These are phyloP conservation scores for Pythium dissotocum DNA, from an alignment of 352 stramenopile genomes.

Conservation along the genomic window DNA sequence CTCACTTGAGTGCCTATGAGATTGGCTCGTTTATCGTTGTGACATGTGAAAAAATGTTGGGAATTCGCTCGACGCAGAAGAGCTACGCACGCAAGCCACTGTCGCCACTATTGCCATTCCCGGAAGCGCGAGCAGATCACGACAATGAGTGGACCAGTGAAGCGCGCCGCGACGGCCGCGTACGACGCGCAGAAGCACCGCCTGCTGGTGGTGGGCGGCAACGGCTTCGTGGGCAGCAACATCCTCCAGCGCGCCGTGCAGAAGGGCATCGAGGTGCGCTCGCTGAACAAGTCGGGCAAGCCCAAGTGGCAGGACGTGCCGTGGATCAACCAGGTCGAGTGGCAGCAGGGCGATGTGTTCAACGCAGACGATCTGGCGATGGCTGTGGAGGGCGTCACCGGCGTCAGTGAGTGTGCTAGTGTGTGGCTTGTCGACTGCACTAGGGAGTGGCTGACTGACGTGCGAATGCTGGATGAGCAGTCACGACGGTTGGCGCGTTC, in stretches of 20 bases:
- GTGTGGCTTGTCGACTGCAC: neutral
- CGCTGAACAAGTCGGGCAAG: constrained; percentile 82
- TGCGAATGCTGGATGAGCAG: constrained; percentile 24
- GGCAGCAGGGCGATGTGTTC: constrained; percentile 86
- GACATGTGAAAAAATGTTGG: constrained; percentile 16
- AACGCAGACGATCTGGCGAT: constrained; percentile 59
- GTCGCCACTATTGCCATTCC: neutral
- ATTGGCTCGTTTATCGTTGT: constrained; percentile 9
- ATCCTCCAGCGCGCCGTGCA: constrained; percentile 86
- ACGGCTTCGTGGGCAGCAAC: constrained; percentile 91
- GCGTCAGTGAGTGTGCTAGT: constrained; percentile 60
- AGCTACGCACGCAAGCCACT: neutral
- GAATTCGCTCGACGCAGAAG: constrained; percentile 21
- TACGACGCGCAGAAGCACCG: constrained; percentile 63
- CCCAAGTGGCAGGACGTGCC: constrained; percentile 75
- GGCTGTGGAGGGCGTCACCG: constrained; percentile 72
- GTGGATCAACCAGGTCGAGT: constrained; percentile 88
- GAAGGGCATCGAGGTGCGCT: constrained; percentile 87
- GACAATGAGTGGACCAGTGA: constrained; percentile 6
- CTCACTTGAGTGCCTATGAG: constrained; percentile 8
- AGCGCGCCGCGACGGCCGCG: constrained; percentile 34
- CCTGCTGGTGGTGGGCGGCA: constrained; percentile 87
- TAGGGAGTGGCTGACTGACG: neutral
- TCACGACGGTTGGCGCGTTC: constrained; percentile 89
- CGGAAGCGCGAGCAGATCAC: neutral